Conservation (phyloP, 257 asterid species). For the Solanum lignicaule region DNA sequence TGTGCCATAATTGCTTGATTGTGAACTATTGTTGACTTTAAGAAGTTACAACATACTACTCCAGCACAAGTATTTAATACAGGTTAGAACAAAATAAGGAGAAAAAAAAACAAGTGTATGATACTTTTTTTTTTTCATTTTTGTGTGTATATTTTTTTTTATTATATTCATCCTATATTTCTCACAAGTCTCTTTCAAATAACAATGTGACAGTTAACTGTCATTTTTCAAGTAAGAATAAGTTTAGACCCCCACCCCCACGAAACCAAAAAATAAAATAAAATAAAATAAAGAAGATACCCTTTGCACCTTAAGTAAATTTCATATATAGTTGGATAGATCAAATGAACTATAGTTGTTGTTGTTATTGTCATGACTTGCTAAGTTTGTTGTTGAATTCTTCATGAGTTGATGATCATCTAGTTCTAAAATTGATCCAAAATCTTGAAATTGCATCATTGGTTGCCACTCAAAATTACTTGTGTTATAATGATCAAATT, state of each 20-base stretch:
- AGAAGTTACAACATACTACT: background rate
- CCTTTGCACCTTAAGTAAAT: background rate
- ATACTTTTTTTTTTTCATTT: background rate
- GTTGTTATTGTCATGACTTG: conserved; percentile 16
- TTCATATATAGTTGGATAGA: conserved; percentile 39
- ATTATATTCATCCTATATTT: background rate
- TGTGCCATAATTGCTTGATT: background rate
- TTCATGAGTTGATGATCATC: conserved; percentile 17
- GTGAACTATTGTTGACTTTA: background rate
- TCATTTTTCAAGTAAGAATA: background rate
- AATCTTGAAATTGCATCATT: conserved; percentile 40
- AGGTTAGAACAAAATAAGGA: background rate
- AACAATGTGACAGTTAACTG: background rate
- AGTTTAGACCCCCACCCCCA: background rate
- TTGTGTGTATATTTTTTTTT: background rate
- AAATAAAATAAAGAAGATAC: background rate
- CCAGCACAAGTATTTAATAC: background rate
- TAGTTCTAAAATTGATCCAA: conserved; percentile 35
- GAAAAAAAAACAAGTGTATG: background rate
- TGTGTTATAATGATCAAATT: conserved; percentile 26
- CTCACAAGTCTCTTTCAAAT: background rate
- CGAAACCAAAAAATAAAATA: background rate
- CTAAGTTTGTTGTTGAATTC: conserved; percentile 19
- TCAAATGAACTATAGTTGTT: conserved; percentile 54
- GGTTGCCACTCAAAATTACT: conserved; percentile 23